Conservation (phyloP, 495 filamentous ascomycete species). For the Aspergillus haitiensis region DNA sequence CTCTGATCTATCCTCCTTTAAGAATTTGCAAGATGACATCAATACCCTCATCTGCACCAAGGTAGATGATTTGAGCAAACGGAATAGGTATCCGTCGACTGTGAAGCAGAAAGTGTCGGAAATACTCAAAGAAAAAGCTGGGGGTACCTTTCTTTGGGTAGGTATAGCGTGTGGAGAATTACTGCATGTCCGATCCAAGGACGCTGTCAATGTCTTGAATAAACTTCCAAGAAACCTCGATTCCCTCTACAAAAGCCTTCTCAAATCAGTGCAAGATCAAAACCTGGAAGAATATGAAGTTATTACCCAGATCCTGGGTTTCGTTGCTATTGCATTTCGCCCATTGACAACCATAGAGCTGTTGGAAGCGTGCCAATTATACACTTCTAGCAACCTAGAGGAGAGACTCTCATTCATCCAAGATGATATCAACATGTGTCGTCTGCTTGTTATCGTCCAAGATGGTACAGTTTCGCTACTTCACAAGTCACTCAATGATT, state of each 20-base stretch:
- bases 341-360: slow-evolving; percentile 21
- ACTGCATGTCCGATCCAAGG: slow-evolving; percentile 6
- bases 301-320: slow-evolving; percentile 15
- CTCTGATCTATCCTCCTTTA: slow-evolving; percentile 21
- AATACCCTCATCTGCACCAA: slow-evolving; percentile 23
- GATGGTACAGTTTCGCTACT: not conserved
- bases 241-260: slow-evolving; percentile 22
- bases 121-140: slow-evolving; percentile 28
- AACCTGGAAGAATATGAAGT: slow-evolving; percentile 9
- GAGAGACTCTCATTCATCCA: not conserved
- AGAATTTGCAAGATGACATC: slow-evolving; percentile 22
- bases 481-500: not conserved
- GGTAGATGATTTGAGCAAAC: slow-evolving; percentile 20
- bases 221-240: slow-evolving; percentile 20
- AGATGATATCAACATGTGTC: slow-evolving; percentile 13
- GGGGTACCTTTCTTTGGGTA: slow-evolving; percentile 36
- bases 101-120: slow-evolving; percentile 14
- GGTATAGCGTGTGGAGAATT: slow-evolving; percentile 27
- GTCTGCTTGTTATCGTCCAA: not conserved
- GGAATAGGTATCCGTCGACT: slow-evolving; percentile 25
- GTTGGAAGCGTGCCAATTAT: slow-evolving; percentile 16
- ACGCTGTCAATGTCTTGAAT: slow-evolving; percentile 19
- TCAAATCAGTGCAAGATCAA: slow-evolving; percentile 17
- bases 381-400: slow-evolving; percentile 1
- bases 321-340: slow-evolving; percentile 18